Percentiles rank a stretch among this genome's conserved stretches.
phyloP scores from a whole-genome alignment of 352 stramenopile genomes.

The Thalassiosira livingstoniorum region DNA sequence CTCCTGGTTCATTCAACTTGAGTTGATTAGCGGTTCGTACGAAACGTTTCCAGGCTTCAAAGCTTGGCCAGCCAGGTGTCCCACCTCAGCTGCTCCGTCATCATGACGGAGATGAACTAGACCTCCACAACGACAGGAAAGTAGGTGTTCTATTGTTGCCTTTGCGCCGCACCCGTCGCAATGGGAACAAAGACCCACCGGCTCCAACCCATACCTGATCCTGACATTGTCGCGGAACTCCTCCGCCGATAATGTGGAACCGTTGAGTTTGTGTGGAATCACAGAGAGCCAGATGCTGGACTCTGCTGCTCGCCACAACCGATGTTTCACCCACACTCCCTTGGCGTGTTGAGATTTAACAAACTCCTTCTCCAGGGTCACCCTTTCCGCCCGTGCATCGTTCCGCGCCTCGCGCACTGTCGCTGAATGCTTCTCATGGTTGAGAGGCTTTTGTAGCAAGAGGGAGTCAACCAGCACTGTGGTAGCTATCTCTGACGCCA shows the following conservation, averaged over 20 bases:
- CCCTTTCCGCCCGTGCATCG: no score
- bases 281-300: background rate
- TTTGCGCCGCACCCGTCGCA: background rate
- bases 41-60: constrained; percentile 1
- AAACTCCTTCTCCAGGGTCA: no score
- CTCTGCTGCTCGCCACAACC: no score
- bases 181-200: background rate
- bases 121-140: background rate
- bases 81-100: background rate
- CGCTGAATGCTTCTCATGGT: no score
- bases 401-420: no score
- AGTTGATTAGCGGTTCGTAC: constrained; percentile 23
- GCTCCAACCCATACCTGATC: background rate
- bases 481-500: no score
- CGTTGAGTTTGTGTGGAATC: background rate
- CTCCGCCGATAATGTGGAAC: background rate
- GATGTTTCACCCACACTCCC: no score
- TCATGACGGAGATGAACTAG: background rate
- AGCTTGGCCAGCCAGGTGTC: constrained; percentile 1
- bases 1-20: no score
- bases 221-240: constrained; percentile 1
- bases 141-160: background rate
- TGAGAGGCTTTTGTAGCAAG: no score
- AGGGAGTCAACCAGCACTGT: no score
- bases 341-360: no score